Percentiles rank a stretch among this genome's conserved stretches.
Conservation (phyloP, 1,284 basidiomycete genomes). For the Ceraceosorus bombacis region DNA sequence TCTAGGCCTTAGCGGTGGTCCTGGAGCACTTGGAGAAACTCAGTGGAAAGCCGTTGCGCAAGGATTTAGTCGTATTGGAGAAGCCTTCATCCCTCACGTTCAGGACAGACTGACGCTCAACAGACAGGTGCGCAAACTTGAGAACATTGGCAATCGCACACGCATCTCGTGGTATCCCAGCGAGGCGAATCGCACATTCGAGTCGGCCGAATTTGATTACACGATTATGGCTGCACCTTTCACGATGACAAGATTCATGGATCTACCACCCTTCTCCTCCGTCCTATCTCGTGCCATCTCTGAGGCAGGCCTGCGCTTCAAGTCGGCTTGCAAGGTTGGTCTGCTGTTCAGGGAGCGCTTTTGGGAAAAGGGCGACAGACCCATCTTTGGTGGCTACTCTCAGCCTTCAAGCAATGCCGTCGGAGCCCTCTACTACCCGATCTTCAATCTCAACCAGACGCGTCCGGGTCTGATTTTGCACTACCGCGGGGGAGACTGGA, state of each 20-base stretch:
- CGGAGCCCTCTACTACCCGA: not conserved
- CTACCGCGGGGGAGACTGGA: not conserved
- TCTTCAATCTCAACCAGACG: conserved; percentile 3
- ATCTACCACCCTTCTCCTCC: not conserved
- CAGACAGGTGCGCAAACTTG: not conserved
- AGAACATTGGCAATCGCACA: conserved; percentile 1
- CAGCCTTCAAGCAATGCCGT: not conserved
- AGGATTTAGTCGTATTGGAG: conserved; percentile 23
- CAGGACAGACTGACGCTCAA: conserved; percentile 1
- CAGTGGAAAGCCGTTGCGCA: conserved; percentile 30
- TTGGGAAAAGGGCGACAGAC: conserved; percentile 33
- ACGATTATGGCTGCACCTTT: conserved; percentile 31
- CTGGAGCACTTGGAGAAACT: not conserved
- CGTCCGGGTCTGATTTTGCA: not conserved
- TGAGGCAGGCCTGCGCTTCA: conserved; percentile 13
- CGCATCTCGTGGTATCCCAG: not conserved
- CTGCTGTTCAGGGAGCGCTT: conserved; percentile 34
- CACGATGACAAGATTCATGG: conserved; percentile 17
- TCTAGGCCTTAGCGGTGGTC: not conserved
- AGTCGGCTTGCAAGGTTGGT: conserved; percentile 30
- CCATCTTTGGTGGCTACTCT: conserved; percentile 33
- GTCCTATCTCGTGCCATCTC: conserved; percentile 15
- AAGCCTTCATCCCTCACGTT: conserved; percentile 17
- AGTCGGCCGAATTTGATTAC: conserved; percentile 24
- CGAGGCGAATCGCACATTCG: not conserved